A percentile compares a stretch with the other conserved stretches of the same genome.
phyloP scores from a whole-genome alignment of 768 basidiomycete species.

The Pleurotus eryngii region DNA sequence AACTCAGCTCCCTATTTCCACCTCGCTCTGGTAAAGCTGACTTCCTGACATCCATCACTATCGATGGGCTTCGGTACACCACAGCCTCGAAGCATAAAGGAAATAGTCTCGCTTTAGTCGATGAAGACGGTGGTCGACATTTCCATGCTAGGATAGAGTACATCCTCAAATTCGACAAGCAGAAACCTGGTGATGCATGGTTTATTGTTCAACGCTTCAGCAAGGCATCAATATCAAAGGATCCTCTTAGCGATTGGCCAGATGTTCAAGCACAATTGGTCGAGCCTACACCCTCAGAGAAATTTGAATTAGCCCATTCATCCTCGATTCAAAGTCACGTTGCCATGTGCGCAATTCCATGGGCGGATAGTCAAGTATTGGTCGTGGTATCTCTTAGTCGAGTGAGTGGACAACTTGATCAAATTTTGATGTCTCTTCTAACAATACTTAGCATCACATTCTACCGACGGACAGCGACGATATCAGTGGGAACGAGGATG shows the following conservation, averaged over 20 bases:
- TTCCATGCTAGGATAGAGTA: conserved; percentile 7
- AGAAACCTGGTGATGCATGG: background rate
- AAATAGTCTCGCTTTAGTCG: conserved; percentile 14
- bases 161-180: conserved; percentile 9
- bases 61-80: conserved; percentile 9
- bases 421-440: too few species aligned
- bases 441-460: too few species aligned
- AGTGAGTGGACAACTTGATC: too few species aligned
- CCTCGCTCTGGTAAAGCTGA: background rate
- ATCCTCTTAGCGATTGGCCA: background rate
- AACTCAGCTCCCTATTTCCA: background rate
- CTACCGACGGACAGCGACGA: too few species aligned
- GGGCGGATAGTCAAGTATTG: background rate
- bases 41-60: background rate
- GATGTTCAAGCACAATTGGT: background rate
- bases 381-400: background rate
- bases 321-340: background rate
- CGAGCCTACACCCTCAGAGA: background rate
- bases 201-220: background rate
- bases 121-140: background rate
- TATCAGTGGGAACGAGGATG: too few species aligned
- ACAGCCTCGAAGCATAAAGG: conserved; percentile 12
- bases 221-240: background rate
- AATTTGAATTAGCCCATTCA: background rate
- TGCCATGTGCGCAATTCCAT: background rate